phyloP scores from a whole-genome alignment of 1,284 basidiomycete genomes.

The Cutaneotrichosporon mucoides region DNA sequence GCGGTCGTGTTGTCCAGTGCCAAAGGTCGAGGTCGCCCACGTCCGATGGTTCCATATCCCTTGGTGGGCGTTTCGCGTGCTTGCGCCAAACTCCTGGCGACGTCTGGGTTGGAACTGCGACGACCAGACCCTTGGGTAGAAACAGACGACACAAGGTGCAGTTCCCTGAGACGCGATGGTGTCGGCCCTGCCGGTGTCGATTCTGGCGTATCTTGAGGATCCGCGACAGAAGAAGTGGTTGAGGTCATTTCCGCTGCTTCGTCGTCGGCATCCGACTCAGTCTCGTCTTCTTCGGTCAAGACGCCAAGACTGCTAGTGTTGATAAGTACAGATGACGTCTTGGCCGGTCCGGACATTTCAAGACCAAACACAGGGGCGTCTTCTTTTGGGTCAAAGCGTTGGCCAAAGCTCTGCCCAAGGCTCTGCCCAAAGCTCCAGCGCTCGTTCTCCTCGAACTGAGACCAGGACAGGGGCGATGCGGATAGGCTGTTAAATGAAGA shows the following conservation, averaged over 20 bases:
- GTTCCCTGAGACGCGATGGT: slow-evolving; percentile 31
- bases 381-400: slow-evolving; percentile 26
- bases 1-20: slow-evolving; percentile 8
- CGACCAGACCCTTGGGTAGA: slow-evolving; percentile 14
- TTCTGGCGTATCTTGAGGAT: slow-evolving; percentile 3
- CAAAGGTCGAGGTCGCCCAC: slow-evolving; percentile 35
- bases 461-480: slow-evolving; percentile 27
- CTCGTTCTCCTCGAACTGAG: slow-evolving; percentile 17
- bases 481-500: slow-evolving; percentile 16
- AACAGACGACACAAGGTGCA: slow-evolving; percentile 33
- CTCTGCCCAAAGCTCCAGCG: slow-evolving; percentile 19
- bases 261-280: slow-evolving; percentile 32
- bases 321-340: slow-evolving; percentile 20
- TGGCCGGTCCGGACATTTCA: slow-evolving; percentile 6
- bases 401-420: slow-evolving; percentile 13
- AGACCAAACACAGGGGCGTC: slow-evolving; percentile 23
- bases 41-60: slow-evolving; percentile 32
- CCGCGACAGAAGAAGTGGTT: slow-evolving; percentile 5
- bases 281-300: slow-evolving; percentile 41
- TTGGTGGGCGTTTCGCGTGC: slow-evolving; percentile 25
- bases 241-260: slow-evolving; percentile 10
- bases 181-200: slow-evolving; percentile 22
- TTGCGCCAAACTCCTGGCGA: slow-evolving; percentile 1
- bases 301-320: slow-evolving; percentile 24
- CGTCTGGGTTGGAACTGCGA: slow-evolving; percentile 23